A percentile compares a stretch with the other conserved stretches of the same genome.
Conservation (phyloP, 2,329 filamentous ascomycete species). For the Epichloe hybrida region DNA sequence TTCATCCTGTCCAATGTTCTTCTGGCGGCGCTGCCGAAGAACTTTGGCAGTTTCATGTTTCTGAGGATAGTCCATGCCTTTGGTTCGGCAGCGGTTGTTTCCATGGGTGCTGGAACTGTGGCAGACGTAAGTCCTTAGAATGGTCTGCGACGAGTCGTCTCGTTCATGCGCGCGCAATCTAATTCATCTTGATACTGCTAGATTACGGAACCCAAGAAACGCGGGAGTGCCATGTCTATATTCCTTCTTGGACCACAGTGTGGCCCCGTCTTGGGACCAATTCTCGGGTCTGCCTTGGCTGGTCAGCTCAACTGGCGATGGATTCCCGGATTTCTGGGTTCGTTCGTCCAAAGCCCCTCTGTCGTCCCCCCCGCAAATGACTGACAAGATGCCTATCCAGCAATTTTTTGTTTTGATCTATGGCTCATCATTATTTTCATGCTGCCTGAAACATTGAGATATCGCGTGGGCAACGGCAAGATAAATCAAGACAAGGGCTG, state of each 20-base stretch:
- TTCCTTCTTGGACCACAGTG: conserved; percentile 31
- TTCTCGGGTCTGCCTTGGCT: conserved; percentile 27
- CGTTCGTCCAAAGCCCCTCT: neutral
- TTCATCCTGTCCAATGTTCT: conserved; percentile 26
- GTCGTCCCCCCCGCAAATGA: too few species aligned
- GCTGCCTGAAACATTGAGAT: conserved; percentile 32
- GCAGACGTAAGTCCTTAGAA: conserved; percentile 17
- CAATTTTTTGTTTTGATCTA: conserved; percentile 17
- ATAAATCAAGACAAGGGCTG: conserved; percentile 10
- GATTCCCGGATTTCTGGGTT: conserved; percentile 27
- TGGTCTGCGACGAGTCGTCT: neutral
- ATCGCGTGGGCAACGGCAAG: conserved; percentile 28
- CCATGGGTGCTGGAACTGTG: conserved; percentile 29
- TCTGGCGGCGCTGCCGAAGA: conserved; percentile 23
- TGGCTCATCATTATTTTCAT: conserved; percentile 17
- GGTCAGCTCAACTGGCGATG: conserved; percentile 25
- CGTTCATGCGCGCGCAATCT: neutral
- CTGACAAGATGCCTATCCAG: conserved; percentile 6
- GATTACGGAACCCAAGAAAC: conserved; percentile 21
- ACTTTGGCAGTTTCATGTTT: conserved; percentile 23
- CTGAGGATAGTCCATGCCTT: conserved; percentile 29
- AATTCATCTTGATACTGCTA: neutral
- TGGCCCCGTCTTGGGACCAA: conserved; percentile 29
- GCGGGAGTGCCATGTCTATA: conserved; percentile 26
- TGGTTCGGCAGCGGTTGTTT: conserved; percentile 27